These are phyloP conservation scores for Botrytis hyacinthi DNA, from an alignment of 2,329 filamentous ascomycete species.

Conservation along the genomic window DNA sequence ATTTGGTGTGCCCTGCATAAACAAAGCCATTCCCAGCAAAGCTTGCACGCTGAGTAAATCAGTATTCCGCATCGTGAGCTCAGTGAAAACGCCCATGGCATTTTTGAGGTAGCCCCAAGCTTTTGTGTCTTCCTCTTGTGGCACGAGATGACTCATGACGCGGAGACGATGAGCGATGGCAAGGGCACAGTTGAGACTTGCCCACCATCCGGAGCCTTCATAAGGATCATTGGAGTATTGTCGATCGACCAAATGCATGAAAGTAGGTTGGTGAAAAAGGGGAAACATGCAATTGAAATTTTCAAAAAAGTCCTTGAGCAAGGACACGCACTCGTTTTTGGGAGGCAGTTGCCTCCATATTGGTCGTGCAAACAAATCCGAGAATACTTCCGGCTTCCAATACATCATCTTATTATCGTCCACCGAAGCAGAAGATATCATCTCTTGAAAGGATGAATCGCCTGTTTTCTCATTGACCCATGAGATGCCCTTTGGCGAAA, in stretches of 20 bases:
- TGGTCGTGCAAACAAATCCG: conserved; percentile 82
- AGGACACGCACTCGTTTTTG: conserved; percentile 81
- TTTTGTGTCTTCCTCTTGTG: conserved; percentile 87
- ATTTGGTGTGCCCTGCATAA: conserved; percentile 94
- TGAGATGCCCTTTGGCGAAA: conserved; percentile 95
- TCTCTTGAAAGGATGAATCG: conserved; percentile 90
- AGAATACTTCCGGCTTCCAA: conserved; percentile 97
- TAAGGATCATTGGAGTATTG: conserved; percentile 94
- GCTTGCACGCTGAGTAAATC: conserved; percentile 94
- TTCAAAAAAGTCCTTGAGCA: conserved; percentile 92
- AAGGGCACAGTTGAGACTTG: conserved; percentile 87
- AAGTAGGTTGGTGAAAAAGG: conserved; percentile 94
- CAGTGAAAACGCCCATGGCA: conserved; percentile 86
- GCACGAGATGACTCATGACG: conserved; percentile 91
- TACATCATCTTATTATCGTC: conserved; percentile 95
- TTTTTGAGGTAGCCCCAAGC: conserved; percentile 97
- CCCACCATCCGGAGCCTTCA: conserved; percentile 97
- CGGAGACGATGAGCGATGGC: conserved; percentile 91
- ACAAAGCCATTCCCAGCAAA: conserved; percentile 87
- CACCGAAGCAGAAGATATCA: conserved; percentile 88
- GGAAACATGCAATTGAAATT: conserved; percentile 99
- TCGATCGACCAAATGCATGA: conserved; percentile 93
- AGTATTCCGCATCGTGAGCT: conserved; percentile 93
- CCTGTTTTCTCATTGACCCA: conserved; percentile 99
- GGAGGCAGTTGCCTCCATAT: conserved; percentile 81